phyloP scores from a whole-genome alignment of 441 rosid species.

The Arabidopsis lyrata region DNA sequence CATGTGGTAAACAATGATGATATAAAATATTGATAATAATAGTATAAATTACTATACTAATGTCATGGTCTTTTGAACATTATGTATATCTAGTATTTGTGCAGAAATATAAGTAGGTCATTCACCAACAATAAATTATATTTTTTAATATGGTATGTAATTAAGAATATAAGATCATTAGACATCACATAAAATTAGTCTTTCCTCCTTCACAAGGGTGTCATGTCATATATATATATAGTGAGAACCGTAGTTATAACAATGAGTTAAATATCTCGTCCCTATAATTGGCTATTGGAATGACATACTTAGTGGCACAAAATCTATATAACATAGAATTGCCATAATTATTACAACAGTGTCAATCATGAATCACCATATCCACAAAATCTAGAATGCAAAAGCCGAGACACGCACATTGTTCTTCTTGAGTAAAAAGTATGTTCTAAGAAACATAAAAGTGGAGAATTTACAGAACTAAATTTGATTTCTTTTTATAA shows the following conservation, averaged over 20 bases:
- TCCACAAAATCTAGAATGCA: conserved; percentile 34
- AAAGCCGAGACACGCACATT: conserved; percentile 18
- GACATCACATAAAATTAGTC: not conserved
- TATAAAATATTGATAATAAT: too few relatives aligned
- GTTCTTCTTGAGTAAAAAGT: not conserved
- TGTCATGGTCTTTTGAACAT: not conserved
- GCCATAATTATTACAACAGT: not conserved
- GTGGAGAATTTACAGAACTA: not conserved
- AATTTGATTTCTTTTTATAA: not conserved
- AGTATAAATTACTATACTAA: not conserved
- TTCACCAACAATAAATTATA: not conserved
- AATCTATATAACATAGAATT: not conserved
- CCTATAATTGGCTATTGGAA: not conserved
- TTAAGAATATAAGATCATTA: not conserved
- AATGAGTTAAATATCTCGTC: not conserved
- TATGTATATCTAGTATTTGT: not conserved
- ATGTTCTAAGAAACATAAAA: not conserved
- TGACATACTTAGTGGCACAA: not conserved
- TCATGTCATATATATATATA: too few relatives aligned
- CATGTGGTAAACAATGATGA: not conserved
- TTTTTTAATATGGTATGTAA: not conserved
- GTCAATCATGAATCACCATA: conserved; percentile 1
- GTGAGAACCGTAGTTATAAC: not conserved
- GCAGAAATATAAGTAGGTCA: conserved; percentile 3
- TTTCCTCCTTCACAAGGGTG: conserved; percentile 1